Conservation (phyloP, 192 early-diverging fungal species). For the Phlyctochytrium bullatum region DNA sequence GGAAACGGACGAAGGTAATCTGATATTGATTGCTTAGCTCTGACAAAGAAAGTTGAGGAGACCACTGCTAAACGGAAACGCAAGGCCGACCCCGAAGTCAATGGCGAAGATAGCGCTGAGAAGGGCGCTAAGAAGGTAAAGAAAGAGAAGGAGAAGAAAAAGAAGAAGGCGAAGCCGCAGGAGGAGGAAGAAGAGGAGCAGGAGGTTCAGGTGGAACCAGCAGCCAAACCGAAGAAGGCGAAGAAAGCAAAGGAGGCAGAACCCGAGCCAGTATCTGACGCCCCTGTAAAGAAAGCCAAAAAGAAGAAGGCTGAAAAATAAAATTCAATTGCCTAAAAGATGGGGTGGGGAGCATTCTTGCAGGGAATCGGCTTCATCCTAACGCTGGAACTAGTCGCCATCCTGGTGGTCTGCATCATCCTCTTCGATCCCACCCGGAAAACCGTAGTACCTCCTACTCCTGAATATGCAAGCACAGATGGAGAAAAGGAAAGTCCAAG, state of each 20-base stretch:
- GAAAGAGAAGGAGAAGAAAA: slow-evolving; percentile 45
- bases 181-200: slow-evolving; percentile 43
- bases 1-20: slow-evolving; percentile 33
- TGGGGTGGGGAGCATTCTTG: slow-evolving; percentile 31
- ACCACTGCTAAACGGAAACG: slow-evolving; percentile 38
- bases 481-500: neutral
- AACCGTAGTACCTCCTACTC: slow-evolving; percentile 12
- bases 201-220: slow-evolving; percentile 51
- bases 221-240: slow-evolving; percentile 33
- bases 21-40: neutral
- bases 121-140: slow-evolving; percentile 16
- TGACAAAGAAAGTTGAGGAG: neutral
- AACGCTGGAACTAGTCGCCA: slow-evolving; percentile 20
- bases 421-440: slow-evolving; percentile 32
- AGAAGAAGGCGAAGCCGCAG: slow-evolving; percentile 43
- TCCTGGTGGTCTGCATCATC: slow-evolving; percentile 12
- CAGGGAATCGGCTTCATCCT: slow-evolving; percentile 31
- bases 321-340: neutral
- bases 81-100: slow-evolving; percentile 51
- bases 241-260: slow-evolving; percentile 39
- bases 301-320: neutral
- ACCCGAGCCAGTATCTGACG: neutral
- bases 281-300: neutral
- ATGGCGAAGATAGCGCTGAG: slow-evolving; percentile 53
- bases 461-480: neutral